phyloP scores from a whole-genome alignment of 805 yeast genomes.

The Saturnispora saitoi region DNA sequence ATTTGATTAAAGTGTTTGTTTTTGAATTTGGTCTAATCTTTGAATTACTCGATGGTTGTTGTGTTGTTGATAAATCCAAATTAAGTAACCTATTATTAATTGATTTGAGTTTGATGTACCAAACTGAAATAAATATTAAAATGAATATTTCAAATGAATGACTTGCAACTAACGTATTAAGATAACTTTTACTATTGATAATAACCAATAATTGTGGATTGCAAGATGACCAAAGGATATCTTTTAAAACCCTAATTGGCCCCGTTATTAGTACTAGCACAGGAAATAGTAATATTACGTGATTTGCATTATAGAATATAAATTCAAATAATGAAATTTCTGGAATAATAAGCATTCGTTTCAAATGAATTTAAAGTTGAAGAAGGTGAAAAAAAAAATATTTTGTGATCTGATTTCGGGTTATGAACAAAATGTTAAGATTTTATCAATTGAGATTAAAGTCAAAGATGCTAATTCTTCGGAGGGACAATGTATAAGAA shows the following conservation, averaged over 20 bases:
- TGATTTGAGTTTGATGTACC: conserved; percentile 4
- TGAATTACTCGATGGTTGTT: conserved; percentile 2
- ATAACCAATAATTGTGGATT: conserved; percentile 12
- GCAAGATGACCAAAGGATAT: conserved; percentile 10
- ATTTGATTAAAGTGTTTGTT: conserved; percentile 1
- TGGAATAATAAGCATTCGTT: conserved; percentile 4
- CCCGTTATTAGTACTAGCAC: background rate
- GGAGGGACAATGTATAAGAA: background rate
- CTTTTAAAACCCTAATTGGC: conserved; percentile 9
- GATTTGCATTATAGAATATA: background rate
- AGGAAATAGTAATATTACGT: conserved; percentile 1
- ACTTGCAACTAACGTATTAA: conserved; percentile 25
- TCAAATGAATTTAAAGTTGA: background rate
- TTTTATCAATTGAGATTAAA: background rate
- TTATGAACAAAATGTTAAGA: background rate
- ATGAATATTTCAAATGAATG: conserved; percentile 24
- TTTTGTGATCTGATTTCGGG: background rate
- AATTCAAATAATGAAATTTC: background rate
- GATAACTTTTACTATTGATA: conserved; percentile 18
- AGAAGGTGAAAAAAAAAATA: background rate
- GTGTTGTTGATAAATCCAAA: conserved; percentile 15
- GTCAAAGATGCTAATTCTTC: background rate
- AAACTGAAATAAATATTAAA: conserved; percentile 8
- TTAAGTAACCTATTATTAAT: conserved; percentile 1
- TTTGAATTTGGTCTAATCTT: conserved; percentile 4